Percentiles rank a stretch among this genome's conserved stretches.
Conservation (phyloP, 345 rosid species). For the Gossypium stocksii region DNA sequence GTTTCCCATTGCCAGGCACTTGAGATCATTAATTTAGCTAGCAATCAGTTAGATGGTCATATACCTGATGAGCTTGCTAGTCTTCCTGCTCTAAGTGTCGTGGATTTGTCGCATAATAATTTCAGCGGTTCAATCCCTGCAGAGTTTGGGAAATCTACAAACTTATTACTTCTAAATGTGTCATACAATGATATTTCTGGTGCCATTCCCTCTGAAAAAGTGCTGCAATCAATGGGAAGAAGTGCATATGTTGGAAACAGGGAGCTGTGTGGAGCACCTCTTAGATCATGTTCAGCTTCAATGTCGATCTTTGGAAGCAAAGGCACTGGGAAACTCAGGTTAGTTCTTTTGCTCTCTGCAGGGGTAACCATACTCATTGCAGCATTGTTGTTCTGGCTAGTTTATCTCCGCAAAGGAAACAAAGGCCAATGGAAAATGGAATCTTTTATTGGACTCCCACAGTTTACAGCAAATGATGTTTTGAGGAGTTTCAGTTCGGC, state of each 20-base stretch:
- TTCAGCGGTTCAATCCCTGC: conserved; percentile 59
- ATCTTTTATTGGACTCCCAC: conserved; percentile 66
- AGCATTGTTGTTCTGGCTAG: conserved; percentile 43
- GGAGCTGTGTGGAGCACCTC: conserved; percentile 74
- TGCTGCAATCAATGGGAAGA: conserved; percentile 53
- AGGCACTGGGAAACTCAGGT: conserved; percentile 48
- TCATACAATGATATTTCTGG: conserved; percentile 65
- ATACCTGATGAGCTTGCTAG: conserved; percentile 51
- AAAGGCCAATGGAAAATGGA: conserved; percentile 77
- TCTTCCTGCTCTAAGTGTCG: conserved; percentile 45
- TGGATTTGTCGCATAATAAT: conserved; percentile 64
- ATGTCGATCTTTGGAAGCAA: conserved; percentile 35
- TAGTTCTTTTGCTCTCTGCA: conserved; percentile 54
- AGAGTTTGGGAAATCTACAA: conserved; percentile 46
- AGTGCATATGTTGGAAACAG: conserved; percentile 63
- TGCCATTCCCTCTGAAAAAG: conserved; percentile 52
- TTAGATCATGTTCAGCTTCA: conserved; percentile 52
- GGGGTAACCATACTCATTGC: conserved; percentile 34
- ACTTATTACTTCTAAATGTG: conserved; percentile 45
- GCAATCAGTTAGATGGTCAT: conserved; percentile 49
- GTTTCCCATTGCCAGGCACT: conserved; percentile 58
- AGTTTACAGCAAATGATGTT: conserved; percentile 67
- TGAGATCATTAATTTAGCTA: conserved; percentile 47
- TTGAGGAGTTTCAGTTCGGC: conserved; percentile 57
- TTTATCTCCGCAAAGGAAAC: conserved; percentile 47